These are phyloP conservation scores for Phytophthora colocasiae DNA, from an alignment of 352 stramenopile species.

Conservation along the genomic window DNA sequence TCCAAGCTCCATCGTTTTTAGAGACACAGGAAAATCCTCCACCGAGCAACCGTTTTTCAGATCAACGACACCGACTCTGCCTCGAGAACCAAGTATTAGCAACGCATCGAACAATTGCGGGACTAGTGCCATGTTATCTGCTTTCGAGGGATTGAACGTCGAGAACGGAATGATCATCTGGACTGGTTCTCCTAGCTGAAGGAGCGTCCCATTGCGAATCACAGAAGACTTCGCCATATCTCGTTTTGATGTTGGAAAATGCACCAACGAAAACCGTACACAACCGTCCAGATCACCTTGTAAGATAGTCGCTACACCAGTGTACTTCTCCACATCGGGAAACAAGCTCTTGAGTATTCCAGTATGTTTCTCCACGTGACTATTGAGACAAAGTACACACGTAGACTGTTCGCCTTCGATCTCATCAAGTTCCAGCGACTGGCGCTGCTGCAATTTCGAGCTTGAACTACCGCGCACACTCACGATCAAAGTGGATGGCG, in stretches of 20 bases:
- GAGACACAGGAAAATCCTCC: constrained; percentile 14
- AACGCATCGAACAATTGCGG: constrained; percentile 21
- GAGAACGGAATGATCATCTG: constrained; percentile 44
- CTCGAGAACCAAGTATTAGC: constrained; percentile 31
- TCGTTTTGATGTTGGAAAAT: constrained; percentile 8
- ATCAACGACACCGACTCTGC: constrained; percentile 21
- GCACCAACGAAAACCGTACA: constrained; percentile 48
- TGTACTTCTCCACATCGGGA: constrained; percentile 2
- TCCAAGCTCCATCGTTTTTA: constrained; percentile 27
- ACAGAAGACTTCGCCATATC: constrained; percentile 18
- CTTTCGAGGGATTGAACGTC: background rate
- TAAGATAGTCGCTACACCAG: constrained; percentile 40
- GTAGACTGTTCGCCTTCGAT: constrained; percentile 78
- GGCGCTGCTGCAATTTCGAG: constrained; percentile 7
- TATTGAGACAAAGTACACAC: constrained; percentile 36
- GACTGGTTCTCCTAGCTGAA: constrained; percentile 41
- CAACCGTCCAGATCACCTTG: constrained; percentile 67
- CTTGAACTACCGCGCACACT: constrained; percentile 2
- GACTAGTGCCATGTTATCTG: background rate
- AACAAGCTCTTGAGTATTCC: constrained; percentile 43
- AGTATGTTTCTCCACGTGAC: constrained; percentile 10
- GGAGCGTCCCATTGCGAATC: constrained; percentile 21
- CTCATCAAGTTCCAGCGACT: constrained; percentile 46
- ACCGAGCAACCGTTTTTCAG: background rate
- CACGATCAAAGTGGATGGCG: constrained; percentile 58